Conservation (phyloP, 2,329 filamentous ascomycete genomes). For the Colletotrichum plurivorum region DNA sequence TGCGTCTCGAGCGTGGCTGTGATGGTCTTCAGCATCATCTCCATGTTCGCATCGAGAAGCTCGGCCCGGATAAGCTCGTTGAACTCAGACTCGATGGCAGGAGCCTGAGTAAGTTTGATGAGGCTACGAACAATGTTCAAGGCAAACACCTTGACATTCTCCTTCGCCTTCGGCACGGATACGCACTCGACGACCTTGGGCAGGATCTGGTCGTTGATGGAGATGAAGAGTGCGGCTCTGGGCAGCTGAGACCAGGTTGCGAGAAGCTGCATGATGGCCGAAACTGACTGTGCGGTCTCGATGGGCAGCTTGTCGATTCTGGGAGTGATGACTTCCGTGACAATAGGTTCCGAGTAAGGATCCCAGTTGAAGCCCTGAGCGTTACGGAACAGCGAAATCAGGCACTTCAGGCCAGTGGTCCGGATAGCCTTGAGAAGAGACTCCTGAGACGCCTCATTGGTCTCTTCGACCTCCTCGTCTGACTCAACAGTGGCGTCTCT, state of each 20-base stretch:
- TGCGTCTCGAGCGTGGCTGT: conserved; percentile 74
- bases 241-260: conserved; percentile 82
- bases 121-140: conserved; percentile 82
- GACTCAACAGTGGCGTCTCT: conserved; percentile 54
- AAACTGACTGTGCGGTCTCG: conserved; percentile 92
- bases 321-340: conserved; percentile 82
- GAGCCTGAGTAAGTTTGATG: conserved; percentile 70
- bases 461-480: conserved; percentile 55
- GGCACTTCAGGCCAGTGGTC: conserved; percentile 84
- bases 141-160: conserved; percentile 87
- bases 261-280: conserved; percentile 84
- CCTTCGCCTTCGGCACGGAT: conserved; percentile 80
- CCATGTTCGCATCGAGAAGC: conserved; percentile 70
- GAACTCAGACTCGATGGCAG: conserved; percentile 68
- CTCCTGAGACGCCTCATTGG: conserved; percentile 59
- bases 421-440: conserved; percentile 78
- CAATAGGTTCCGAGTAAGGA: conserved; percentile 78
- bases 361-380: conserved; percentile 80
- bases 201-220: conserved; percentile 74
- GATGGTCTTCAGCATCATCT: conserved; percentile 76
- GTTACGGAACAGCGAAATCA: conserved; percentile 83
- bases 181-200: conserved; percentile 81
- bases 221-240: conserved; percentile 77
- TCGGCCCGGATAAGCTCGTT: conserved; percentile 68
- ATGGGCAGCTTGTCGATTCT: conserved; percentile 82